Evolutionary conservation across 176 grass and related monocot genomes (phyloP), one percentile per base, ranked within the genome.

Genomic region (Rhipidocladum racemiflorum): DNA sequence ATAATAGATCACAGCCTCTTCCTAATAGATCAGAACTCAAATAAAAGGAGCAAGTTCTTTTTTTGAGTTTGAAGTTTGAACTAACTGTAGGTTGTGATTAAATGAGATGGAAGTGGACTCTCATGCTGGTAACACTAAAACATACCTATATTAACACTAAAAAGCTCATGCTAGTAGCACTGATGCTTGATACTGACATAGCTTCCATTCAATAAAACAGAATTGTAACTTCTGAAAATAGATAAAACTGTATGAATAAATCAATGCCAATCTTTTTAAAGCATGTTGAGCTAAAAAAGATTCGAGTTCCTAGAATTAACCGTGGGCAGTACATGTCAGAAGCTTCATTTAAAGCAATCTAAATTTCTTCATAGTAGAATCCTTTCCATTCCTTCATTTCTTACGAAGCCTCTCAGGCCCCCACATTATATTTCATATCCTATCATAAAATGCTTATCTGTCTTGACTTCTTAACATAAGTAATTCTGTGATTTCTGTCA

Each of bases 1-100:
- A 82, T 70, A 76, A 28, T 42, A 67, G 48, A 39, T 79, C 51
- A 39, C 21, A 84, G 67, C 46, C 75, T 43, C 18, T 78, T 62
- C 15, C 5, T 59, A 61, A 42, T 18, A 48, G 48, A 65, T 74
- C 4, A 59, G n/a, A 83, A 51, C 15, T 51, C 35, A 70, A 84
- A 84, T 57, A 77, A 11, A 77, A 20, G n/a, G 28, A 16, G 34
- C 18, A 40, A 55, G 16, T 57, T 29, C 49, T 42, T 68, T 68
- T 43, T 25, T 39, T 7, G n/a, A 81, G 16, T 81, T 70, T 6
- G 15, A 66, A 57, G 60, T 81, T 73, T 20, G 2, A 74, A 72
- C 61, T 57, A 15, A n/a, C 3, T 13, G 30, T 61, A 85, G 20
- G 28, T 72, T 48, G 27, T 35, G 46, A 55, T 44, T n/a, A 73